Conservation (phyloP, 345 rosid species). For the Noccaea bulbosa region DNA sequence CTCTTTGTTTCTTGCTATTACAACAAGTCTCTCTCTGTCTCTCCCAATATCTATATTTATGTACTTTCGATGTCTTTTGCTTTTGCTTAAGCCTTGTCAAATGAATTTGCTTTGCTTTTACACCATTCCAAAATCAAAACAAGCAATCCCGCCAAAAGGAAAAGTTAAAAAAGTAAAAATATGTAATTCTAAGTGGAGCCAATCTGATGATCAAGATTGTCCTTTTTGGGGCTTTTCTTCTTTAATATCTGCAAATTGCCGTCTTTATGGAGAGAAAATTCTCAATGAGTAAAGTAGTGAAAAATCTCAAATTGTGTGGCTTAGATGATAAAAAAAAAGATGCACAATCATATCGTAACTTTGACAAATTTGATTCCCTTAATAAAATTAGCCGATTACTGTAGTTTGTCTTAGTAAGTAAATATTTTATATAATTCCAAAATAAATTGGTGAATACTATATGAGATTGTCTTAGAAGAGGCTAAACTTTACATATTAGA, state of each 20-base stretch:
- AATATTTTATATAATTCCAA: no score
- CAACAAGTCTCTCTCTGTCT: conserved; percentile 22
- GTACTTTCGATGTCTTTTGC: conserved; percentile 28
- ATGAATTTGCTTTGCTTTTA: conserved; percentile 40
- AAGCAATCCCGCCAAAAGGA: conserved; percentile 47
- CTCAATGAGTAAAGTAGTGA: no score
- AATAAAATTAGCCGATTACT: background rate
- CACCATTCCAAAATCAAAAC: conserved; percentile 46
- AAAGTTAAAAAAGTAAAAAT: conserved; percentile 23
- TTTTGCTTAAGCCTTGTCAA: conserved; percentile 41
- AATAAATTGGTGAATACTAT: conserved; percentile 7
- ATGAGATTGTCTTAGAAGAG: conserved; percentile 15
- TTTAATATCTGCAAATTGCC: conserved; percentile 22
- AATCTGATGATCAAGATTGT: conserved; percentile 26
- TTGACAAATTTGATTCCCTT: no score
- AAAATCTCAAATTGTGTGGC: no score
- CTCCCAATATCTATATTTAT: conserved; percentile 32
- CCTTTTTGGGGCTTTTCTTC: conserved; percentile 17
- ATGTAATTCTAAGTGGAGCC: conserved; percentile 24
- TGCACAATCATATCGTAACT: no score
- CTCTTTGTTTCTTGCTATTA: conserved; percentile 10
- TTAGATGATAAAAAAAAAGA: no score
- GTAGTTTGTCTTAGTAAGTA: no score
- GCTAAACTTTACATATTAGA: conserved; percentile 34
- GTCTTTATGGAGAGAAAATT: background rate